Evolutionary conservation across 208 protist species (phyloP).

Genomic region (Phytomonas serpens): DNA sequence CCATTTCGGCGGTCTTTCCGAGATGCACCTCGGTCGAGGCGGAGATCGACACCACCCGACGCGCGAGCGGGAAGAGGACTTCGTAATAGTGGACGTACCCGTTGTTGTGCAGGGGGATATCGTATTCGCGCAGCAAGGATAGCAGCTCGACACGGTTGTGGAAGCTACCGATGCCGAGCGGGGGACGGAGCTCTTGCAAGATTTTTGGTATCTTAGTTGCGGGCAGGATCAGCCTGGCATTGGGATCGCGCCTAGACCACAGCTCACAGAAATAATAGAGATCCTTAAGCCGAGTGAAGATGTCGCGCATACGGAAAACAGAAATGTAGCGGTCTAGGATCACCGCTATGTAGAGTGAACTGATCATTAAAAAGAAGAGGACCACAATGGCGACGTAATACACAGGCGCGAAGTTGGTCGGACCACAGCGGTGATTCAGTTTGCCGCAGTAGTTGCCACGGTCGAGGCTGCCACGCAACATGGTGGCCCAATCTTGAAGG

Average conservation of each 20-base stretch:
- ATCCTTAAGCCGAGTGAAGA: slow-evolving; percentile 60
- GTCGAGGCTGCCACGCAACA: slow-evolving; percentile 71
- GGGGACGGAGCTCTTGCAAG: slow-evolving; percentile 71
- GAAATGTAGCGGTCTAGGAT: slow-evolving; percentile 80
- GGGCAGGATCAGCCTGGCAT: slow-evolving; percentile 59
- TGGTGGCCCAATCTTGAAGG: slow-evolving; percentile 79
- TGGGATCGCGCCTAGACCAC: slow-evolving; percentile 72
- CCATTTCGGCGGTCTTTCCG: slow-evolving; percentile 21
- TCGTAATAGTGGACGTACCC: slow-evolving; percentile 85
- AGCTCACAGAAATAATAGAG: slow-evolving; percentile 64
- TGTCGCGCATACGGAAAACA: slow-evolving; percentile 56
- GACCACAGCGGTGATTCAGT: slow-evolving; percentile 44
- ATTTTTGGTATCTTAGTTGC: slow-evolving; percentile 50
- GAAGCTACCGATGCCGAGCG: slow-evolving; percentile 66
- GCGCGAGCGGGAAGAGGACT: slow-evolving; percentile 72
- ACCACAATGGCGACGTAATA: slow-evolving; percentile 83
- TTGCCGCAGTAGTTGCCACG: slow-evolving; percentile 37
- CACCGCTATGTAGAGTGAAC: slow-evolving; percentile 77
- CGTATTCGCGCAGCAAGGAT: slow-evolving; percentile 74
- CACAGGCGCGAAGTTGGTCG: slow-evolving; percentile 70
- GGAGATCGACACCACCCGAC: slow-evolving; percentile 74
- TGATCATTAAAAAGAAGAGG: slow-evolving; percentile 65
- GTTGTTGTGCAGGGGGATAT: slow-evolving; percentile 67
- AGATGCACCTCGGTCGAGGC: slow-evolving; percentile 41
- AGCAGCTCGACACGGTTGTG: slow-evolving; percentile 75